Conservation (phyloP, 768 basidiomycete species). For the Calocybe indica region DNA sequence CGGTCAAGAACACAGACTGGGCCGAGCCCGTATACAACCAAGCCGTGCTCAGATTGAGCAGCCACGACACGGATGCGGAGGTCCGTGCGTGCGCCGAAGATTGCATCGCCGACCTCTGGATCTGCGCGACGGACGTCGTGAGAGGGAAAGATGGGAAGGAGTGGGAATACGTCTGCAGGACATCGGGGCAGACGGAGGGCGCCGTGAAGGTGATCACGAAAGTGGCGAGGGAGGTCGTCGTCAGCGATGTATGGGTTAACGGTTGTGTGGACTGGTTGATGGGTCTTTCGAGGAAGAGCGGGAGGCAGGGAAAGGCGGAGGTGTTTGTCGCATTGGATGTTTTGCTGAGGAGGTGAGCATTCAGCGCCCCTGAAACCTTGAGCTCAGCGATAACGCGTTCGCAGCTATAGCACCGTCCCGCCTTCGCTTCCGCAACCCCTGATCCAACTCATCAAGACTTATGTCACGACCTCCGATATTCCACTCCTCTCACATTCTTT, state of each 20-base stretch:
- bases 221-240: constrained; percentile 70
- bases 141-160: constrained; percentile 60
- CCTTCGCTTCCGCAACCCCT: too few species aligned
- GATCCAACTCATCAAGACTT: constrained; percentile 25
- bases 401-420: too few species aligned
- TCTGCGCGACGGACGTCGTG: constrained; percentile 74
- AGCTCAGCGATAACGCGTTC: constrained; percentile 72
- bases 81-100: constrained; percentile 81
- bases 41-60: constrained; percentile 61
- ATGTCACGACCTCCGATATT: constrained; percentile 56
- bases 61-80: constrained; percentile 87
- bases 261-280: constrained; percentile 75
- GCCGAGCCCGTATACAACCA: constrained; percentile 68
- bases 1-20: constrained; percentile 62
- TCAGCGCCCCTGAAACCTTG: constrained; percentile 62
- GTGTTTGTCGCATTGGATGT: constrained; percentile 74
- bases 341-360: constrained; percentile 59
- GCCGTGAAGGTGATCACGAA: constrained; percentile 79
- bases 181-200: constrained; percentile 63
- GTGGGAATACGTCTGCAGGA: constrained; percentile 76
- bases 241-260: constrained; percentile 77
- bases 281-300: constrained; percentile 70
- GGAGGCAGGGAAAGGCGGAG: constrained; percentile 71
- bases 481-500: constrained; percentile 71
- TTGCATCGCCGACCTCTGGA: constrained; percentile 81